A percentile compares a stretch with the other conserved stretches of the same genome.
phyloP scores from a whole-genome alignment of 805 yeast genomes.

The Yarrowia phangngaensis region DNA sequence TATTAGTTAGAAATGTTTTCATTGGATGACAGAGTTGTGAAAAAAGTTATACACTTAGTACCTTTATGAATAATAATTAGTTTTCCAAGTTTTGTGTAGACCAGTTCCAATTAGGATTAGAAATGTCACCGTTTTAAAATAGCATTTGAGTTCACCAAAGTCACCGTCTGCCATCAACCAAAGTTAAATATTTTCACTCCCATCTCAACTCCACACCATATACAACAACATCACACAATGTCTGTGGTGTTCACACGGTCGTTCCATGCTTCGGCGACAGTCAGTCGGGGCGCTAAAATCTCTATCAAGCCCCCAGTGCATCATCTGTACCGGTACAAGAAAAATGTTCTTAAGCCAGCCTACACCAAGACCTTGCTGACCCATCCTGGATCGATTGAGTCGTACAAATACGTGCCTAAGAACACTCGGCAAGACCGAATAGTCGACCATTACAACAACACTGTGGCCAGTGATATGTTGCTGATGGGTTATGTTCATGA shows the following conservation, averaged over 20 bases:
- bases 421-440: slow-evolving; percentile 61
- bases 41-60: no score
- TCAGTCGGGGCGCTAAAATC: slow-evolving; percentile 49
- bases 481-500: slow-evolving; percentile 73
- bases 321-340: slow-evolving; percentile 74
- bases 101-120: no score
- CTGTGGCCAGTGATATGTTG: slow-evolving; percentile 70
- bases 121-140: no score
- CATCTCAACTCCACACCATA: neutral
- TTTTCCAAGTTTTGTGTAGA: no score
- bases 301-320: slow-evolving; percentile 89
- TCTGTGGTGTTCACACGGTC: slow-evolving; percentile 25
- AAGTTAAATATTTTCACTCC: slow-evolving; percentile 22
- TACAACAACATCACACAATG: neutral
- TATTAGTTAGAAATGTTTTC: no score
- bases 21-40: no score
- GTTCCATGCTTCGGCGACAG: slow-evolving; percentile 30
- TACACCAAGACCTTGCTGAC: slow-evolving; percentile 42
- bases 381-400: slow-evolving; percentile 64
- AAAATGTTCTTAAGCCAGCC: slow-evolving; percentile 40
- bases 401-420: slow-evolving; percentile 44
- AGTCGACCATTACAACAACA: slow-evolving; percentile 67
- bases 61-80: no score
- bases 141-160: no score
- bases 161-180: no score